Conservation (phyloP, 495 filamentous ascomycete genomes). For the Talaromyces trachyspermus region DNA sequence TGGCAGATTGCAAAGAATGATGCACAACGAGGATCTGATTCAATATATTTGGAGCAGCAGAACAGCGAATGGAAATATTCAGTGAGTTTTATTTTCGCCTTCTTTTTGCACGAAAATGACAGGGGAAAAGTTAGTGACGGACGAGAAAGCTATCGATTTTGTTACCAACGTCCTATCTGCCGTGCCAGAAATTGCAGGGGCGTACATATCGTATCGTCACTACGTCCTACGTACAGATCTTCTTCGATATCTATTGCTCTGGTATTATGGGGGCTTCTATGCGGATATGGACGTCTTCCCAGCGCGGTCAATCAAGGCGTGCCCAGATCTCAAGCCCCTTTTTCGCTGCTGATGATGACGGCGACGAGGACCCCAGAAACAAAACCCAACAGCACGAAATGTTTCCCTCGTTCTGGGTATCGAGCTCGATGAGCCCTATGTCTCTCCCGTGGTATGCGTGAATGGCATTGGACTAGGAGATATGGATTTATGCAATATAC, state of each 20-base stretch:
- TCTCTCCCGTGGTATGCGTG: constrained; percentile 25
- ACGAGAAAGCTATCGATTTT: constrained; percentile 24
- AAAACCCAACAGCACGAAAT: constrained; percentile 10
- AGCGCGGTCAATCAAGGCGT: constrained; percentile 21
- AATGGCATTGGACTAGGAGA: constrained; percentile 34
- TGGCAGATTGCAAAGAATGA: constrained; percentile 29
- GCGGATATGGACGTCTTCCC: constrained; percentile 40
- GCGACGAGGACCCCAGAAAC: too few species aligned
- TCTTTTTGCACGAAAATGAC: not conserved
- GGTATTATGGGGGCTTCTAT: constrained; percentile 45
- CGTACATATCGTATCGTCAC: constrained; percentile 29
- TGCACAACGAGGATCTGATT: constrained; percentile 20
- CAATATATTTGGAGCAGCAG: constrained; percentile 18
- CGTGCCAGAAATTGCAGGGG: constrained; percentile 22
- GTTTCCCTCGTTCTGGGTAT: constrained; percentile 33
- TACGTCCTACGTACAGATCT: constrained; percentile 39
- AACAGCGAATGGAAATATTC: constrained; percentile 28
- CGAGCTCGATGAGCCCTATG: constrained; percentile 36
- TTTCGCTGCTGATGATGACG: too few species aligned
- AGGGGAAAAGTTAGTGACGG: constrained; percentile 19
- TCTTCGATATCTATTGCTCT: constrained; percentile 42
- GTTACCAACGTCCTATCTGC: constrained; percentile 19
- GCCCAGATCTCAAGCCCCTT: constrained; percentile 22
- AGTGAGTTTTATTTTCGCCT: constrained; percentile 12
- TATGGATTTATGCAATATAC: constrained; percentile 37